Percentiles rank a stretch among this genome's conserved stretches.
Conservation (phyloP, 2,329 filamentous ascomycete genomes). For the Sporothrix brunneoviolacea region DNA sequence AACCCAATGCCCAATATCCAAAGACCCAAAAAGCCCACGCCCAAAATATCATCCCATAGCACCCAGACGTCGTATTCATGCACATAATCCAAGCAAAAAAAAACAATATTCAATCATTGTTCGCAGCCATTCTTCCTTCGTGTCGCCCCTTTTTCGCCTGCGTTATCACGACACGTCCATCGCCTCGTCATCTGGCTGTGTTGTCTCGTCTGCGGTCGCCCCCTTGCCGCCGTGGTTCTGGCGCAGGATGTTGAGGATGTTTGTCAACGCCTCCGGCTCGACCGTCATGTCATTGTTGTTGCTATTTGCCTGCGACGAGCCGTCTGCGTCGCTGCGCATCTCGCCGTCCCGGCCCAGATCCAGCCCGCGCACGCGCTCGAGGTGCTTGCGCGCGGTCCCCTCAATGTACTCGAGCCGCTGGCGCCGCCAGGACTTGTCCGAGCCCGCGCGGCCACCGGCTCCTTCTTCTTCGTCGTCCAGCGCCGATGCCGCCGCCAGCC, state of each 20-base stretch:
- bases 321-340: conserved; percentile 52
- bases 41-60: too few relatives aligned
- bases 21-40: too few relatives aligned
- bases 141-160: too few relatives aligned
- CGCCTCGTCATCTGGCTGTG: conserved; percentile 12
- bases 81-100: background rate
- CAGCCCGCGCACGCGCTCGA: conserved; percentile 63
- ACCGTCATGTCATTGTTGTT: conserved; percentile 42
- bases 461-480: background rate
- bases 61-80: too few relatives aligned
- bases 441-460: background rate
- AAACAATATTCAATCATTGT: background rate
- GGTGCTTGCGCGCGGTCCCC: conserved; percentile 65
- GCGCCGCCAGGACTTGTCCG: conserved; percentile 53
- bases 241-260: conserved; percentile 18
- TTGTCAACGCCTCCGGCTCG: conserved; percentile 30
- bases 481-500: conserved; percentile 36
- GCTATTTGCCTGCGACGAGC: conserved; percentile 29
- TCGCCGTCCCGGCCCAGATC: conserved; percentile 57
- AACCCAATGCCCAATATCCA: too few relatives aligned
- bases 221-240: conserved; percentile 10
- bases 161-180: conserved; percentile 25
- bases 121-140: too few relatives aligned
- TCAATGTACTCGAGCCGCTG: conserved; percentile 81
- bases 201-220: background rate